phyloP scores from a whole-genome alignment of 2,329 filamentous ascomycete species.

The Cyphellophora attinorum region DNA sequence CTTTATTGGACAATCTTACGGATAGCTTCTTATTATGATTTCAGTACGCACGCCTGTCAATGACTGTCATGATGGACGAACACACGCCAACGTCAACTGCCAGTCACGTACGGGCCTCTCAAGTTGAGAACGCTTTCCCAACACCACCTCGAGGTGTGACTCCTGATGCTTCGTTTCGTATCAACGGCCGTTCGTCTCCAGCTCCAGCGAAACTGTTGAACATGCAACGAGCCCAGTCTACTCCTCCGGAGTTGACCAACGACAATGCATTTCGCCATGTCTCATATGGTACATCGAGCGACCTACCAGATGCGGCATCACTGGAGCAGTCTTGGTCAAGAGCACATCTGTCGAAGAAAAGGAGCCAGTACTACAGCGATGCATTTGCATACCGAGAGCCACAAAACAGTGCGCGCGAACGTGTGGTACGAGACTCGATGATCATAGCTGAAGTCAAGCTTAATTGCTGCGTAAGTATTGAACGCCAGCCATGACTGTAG shows the following conservation, averaged over 20 bases:
- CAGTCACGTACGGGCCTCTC: constrained; percentile 3
- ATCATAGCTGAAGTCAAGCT: constrained; percentile 56
- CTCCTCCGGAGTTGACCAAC: constrained; percentile 16
- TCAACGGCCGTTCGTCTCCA: constrained; percentile 11
- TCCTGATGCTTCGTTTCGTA: constrained; percentile 5
- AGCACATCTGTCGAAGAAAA: constrained; percentile 21
- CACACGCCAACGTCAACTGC: constrained; percentile 5
- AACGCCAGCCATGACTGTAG: background rate
- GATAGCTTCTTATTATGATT: too few relatives aligned
- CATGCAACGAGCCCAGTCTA: constrained; percentile 13
- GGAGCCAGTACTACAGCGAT: constrained; percentile 31
- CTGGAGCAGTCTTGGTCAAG: constrained; percentile 14
- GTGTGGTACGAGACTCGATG: constrained; percentile 45
- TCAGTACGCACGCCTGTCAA: too few relatives aligned
- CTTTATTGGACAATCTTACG: too few relatives aligned
- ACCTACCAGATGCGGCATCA: constrained; percentile 11
- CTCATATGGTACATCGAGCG: constrained; percentile 8
- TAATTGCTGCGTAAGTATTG: constrained; percentile 49
- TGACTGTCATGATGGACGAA: constrained; percentile 4
- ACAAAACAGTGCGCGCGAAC: constrained; percentile 31
- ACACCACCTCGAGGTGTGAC: constrained; percentile 11
- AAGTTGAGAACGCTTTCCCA: constrained; percentile 18
- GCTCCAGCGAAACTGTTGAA: constrained; percentile 8
- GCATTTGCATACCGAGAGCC: constrained; percentile 28
- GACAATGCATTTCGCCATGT: constrained; percentile 11